phyloP scores from a whole-genome alignment of 2,329 filamentous ascomycete genomes.

The Fusarium sp. region DNA sequence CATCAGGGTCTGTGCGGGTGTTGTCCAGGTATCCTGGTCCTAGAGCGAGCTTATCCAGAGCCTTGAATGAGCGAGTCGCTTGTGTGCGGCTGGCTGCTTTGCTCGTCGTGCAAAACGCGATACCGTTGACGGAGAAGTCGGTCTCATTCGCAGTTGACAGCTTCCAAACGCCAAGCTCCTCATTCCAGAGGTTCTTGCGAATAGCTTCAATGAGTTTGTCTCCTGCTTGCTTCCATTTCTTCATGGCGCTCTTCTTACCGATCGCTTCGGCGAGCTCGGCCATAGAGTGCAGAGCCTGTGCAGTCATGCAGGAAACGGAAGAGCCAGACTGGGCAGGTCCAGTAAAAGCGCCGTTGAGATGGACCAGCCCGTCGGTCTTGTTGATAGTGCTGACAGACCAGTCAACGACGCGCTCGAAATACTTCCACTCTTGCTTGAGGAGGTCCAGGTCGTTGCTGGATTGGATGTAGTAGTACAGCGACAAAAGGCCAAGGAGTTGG shows the following conservation, averaged over 20 bases:
- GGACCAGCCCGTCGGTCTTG: neutral
- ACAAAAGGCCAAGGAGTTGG: slow-evolving; percentile 6
- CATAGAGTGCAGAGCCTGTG: slow-evolving; percentile 1
- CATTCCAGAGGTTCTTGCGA: slow-evolving; percentile 9
- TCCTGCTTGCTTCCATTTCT: neutral
- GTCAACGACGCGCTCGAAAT: slow-evolving; percentile 1
- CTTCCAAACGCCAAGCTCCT: slow-evolving; percentile 4
- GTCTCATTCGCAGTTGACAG: slow-evolving; percentile 1
- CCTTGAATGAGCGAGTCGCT: neutral
- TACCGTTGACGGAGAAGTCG: slow-evolving; percentile 5
- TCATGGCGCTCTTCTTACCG: neutral
- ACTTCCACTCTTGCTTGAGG: slow-evolving; percentile 2
- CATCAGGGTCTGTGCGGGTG: neutral
- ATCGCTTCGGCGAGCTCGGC: slow-evolving; percentile 11
- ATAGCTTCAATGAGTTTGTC: neutral
- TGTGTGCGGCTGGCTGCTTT: neutral
- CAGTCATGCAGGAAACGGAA: slow-evolving; percentile 8
- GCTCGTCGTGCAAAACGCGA: slow-evolving; percentile 4
- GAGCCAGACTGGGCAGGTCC: slow-evolving; percentile 3
- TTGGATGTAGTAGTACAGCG: slow-evolving; percentile 3
- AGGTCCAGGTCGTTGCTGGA: slow-evolving; percentile 5
- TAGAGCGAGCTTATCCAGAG: neutral
- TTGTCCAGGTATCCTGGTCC: slow-evolving; percentile 13
- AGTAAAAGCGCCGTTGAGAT: slow-evolving; percentile 2
- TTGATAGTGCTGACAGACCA: slow-evolving; percentile 7